A percentile compares a stretch with the other conserved stretches of the same genome.
phyloP scores from a whole-genome alignment of 257 asterid species.

The Buddleja alternifolia region DNA sequence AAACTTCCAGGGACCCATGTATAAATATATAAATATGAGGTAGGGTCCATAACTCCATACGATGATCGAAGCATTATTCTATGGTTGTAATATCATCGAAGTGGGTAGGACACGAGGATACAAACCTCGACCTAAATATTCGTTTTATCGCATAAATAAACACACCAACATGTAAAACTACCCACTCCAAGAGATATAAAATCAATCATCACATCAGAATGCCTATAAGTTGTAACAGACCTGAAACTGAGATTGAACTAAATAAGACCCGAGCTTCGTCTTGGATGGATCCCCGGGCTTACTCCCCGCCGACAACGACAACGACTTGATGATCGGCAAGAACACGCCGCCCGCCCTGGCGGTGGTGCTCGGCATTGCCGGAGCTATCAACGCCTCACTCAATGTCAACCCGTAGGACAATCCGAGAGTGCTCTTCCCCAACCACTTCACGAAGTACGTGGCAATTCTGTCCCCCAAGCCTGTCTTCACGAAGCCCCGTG shows the following conservation, averaged over 20 bases:
- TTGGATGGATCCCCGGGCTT: slow-evolving; percentile 74
- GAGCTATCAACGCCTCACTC: slow-evolving; percentile 93
- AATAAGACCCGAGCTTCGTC: slow-evolving; percentile 81
- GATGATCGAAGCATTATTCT: no score
- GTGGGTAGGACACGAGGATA: no score
- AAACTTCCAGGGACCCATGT: no score
- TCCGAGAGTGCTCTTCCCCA: slow-evolving; percentile 92
- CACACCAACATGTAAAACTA: background rate
- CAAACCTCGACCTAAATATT: no score
- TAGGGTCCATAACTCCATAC: no score
- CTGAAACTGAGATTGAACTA: slow-evolving; percentile 91
- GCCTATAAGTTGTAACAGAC: slow-evolving; percentile 40
- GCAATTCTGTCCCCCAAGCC: slow-evolving; percentile 93
- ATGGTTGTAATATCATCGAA: no score
- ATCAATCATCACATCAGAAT: background rate
- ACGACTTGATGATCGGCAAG: slow-evolving; percentile 84
- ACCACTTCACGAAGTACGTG: slow-evolving; percentile 80
- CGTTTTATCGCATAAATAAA: no score
- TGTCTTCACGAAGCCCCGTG: slow-evolving; percentile 93
- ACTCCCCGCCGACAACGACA: slow-evolving; percentile 86
- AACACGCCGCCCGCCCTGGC: slow-evolving; percentile 98
- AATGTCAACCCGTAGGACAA: slow-evolving; percentile 86
- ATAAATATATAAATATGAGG: no score
- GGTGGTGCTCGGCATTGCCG: slow-evolving; percentile 98
- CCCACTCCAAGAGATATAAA: slow-evolving; percentile 2